Evolutionary conservation across 2,329 filamentous ascomycete species (phyloP).

Genomic region (Talaromyces piceae): DNA sequence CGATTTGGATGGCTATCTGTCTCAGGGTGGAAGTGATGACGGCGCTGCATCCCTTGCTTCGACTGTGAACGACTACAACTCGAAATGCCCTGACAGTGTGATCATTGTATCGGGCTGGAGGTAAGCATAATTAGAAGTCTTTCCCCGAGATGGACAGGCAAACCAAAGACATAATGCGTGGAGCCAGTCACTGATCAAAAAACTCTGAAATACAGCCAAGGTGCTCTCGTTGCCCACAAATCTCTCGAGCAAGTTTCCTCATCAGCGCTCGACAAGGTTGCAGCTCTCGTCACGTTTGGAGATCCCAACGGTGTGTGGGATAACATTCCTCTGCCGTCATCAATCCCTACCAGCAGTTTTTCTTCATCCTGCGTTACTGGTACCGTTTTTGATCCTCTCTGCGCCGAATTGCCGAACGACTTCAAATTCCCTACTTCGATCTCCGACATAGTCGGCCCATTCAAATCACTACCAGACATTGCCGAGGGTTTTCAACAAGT

Average conservation of each 20-base stretch:
- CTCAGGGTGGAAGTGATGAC: background rate
- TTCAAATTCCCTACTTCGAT: constrained; percentile 1
- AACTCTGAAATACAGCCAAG: background rate
- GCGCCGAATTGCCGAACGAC: background rate
- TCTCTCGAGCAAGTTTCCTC: background rate
- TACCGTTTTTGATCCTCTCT: constrained; percentile 1
- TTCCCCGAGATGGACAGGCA: background rate
- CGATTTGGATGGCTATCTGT: background rate
- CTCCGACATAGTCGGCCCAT: constrained; percentile 1
- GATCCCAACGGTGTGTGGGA: background rate
- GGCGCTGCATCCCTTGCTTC: constrained; percentile 1
- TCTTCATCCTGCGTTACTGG: constrained; percentile 1
- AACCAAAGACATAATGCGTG: too few species aligned
- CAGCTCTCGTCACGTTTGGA: constrained; percentile 1
- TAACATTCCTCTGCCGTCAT: background rate
- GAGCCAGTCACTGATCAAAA: background rate
- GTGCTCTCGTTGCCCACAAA: constrained; percentile 4
- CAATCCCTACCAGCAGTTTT: background rate
- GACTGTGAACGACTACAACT: background rate
- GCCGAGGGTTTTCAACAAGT: background rate
- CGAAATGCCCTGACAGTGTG: background rate
- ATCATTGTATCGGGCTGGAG: constrained; percentile 2
- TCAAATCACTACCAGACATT: background rate
- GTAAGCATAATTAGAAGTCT: background rate
- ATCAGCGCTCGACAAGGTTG: background rate